Base-by-base conservation (phyloP, 306 rosid genomes). In the Vachellia pachyceras region DNA sequence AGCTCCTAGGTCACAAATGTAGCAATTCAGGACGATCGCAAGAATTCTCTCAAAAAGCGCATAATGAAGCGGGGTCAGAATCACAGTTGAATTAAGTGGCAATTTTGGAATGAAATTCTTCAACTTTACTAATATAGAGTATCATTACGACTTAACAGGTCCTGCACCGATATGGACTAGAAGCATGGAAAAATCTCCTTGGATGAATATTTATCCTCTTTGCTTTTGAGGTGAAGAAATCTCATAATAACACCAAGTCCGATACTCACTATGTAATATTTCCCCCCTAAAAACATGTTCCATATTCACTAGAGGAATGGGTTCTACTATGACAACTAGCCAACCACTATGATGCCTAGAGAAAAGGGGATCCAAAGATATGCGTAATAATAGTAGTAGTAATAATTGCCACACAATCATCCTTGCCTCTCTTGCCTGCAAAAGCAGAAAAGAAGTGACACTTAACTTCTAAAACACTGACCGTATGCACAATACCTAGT, bases 51-150 rank as follows among this genome's bases (percentile, higher is more conserved):
- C 40, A 63, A 33, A n/a, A 14, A 14, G 45, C 14, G 9, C 45
- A 15, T 15, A 44, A 63, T 13, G 40, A 15, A 63, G 46, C 17
- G 46, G 46, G 71, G 37, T 20, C 46, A 66, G 12, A 66, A 36
- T 20, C n/a, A 25, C 46, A 65, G 46, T 36, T 36, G 46, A 65
- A 41, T 14, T 36, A 37, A 33, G 71, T 7, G 25, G 25, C 6
- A 37, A 37, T 17, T 36, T 36, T 66, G 71, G 46, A 66, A 17
- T 66, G 71, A 66, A 66, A 66, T 37, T 66, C 69, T 37, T 37
- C 7, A 37, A 66, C 46, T 41, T 17, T 0, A 65, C 10, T 2
- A 39, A 12, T 18, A 64, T 44, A 18, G 22, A 5, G 6, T 35
- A 9, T 11, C 69, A 64, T 14, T 7, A 36, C 25, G 71, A 65